Evolutionary conservation across 2,329 filamentous ascomycete genomes (phyloP).

Genomic region (Pseudodiploospora longispora): DNA sequence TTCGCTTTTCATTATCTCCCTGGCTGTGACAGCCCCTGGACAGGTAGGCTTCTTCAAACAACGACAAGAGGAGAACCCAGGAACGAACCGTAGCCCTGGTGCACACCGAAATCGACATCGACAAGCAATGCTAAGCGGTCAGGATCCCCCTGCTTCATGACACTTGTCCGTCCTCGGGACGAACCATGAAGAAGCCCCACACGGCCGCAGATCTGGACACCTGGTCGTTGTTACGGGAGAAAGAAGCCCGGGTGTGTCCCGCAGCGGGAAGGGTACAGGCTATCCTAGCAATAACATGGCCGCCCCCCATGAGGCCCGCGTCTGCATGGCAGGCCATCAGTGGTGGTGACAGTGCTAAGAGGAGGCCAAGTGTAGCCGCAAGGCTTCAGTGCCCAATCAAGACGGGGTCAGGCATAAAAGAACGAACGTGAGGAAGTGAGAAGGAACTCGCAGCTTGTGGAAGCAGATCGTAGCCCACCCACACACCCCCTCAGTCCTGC

Average conservation of each 20-base stretch:
- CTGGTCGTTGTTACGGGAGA: conserved; percentile 14
- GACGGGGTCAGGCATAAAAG: conserved; percentile 1
- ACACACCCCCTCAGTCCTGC: conserved; percentile 1
- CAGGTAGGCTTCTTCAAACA: too few species aligned
- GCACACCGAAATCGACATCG: conserved; percentile 28
- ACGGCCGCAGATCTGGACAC: conserved; percentile 32
- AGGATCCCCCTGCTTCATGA: conserved; percentile 24
- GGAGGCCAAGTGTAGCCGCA: background rate
- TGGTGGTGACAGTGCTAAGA: conserved; percentile 5
- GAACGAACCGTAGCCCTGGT: conserved; percentile 24
- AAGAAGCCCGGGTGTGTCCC: conserved; percentile 6
- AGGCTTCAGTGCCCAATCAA: conserved; percentile 12
- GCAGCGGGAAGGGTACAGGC: conserved; percentile 21
- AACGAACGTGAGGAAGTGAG: background rate
- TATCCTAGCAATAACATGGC: conserved; percentile 19
- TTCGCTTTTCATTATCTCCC: too few species aligned
- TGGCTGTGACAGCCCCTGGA: too few species aligned
- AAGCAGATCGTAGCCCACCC: background rate
- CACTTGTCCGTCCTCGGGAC: conserved; percentile 29
- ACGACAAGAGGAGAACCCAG: background rate
- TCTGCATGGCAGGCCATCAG: conserved; percentile 9
- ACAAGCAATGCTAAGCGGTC: conserved; percentile 18
- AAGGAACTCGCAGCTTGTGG: background rate
- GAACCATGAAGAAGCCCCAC: conserved; percentile 30
- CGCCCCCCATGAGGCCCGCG: conserved; percentile 12